Conservation (phyloP, 2,329 filamentous ascomycete species). For the Spiromastix sp. region DNA sequence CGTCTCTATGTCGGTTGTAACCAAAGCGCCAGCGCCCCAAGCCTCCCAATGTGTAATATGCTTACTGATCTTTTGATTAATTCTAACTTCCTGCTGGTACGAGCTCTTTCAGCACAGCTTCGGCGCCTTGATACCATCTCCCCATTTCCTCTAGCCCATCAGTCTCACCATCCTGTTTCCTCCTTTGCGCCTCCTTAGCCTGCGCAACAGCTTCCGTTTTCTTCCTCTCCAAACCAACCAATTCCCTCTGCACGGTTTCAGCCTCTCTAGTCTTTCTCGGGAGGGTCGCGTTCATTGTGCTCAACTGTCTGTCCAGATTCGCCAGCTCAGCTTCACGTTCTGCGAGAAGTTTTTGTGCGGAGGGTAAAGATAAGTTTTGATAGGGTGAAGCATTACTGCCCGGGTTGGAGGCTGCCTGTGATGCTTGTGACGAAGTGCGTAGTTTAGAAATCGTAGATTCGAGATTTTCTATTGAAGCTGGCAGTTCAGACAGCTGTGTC, state of each 20-base stretch:
- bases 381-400: constrained; percentile 19
- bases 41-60: no score
- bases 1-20: no score
- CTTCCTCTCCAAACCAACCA: constrained; percentile 33
- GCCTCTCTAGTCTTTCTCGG: constrained; percentile 34
- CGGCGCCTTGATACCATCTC: constrained; percentile 34
- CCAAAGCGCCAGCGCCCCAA: no score
- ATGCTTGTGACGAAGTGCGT: constrained; percentile 46
- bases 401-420: constrained; percentile 45
- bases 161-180: constrained; percentile 34
- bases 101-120: constrained; percentile 31
- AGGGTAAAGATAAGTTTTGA: constrained; percentile 30
- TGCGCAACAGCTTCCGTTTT: constrained; percentile 33
- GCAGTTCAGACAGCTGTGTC: constrained; percentile 40
- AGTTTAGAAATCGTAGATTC: constrained; percentile 40
- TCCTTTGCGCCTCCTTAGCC: constrained; percentile 37
- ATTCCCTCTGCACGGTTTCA: constrained; percentile 35
- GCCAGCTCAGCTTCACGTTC: constrained; percentile 32
- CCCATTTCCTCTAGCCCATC: constrained; percentile 38
- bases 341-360: constrained; percentile 29
- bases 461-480: constrained; percentile 41
- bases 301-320: constrained; percentile 32
- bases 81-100: constrained; percentile 21
- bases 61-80: no score
- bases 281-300: constrained; percentile 32